Conservation (phyloP, 257 asterid genomes). For the Paraleonurus japonicus region DNA sequence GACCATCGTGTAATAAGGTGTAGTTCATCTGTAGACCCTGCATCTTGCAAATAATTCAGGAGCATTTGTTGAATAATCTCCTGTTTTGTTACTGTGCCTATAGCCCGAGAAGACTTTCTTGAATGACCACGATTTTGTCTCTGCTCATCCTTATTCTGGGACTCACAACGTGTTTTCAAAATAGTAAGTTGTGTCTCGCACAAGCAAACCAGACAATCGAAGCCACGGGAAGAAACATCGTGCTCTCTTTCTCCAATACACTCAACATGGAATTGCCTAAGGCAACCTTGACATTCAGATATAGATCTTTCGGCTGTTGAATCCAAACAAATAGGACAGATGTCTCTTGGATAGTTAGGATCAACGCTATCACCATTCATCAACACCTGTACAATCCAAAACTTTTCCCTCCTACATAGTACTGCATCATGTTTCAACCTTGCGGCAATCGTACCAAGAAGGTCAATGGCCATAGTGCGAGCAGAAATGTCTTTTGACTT, state of each 20-base stretch:
- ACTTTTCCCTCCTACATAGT: constrained; percentile 62
- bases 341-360: constrained; percentile 38
- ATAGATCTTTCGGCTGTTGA: constrained; percentile 49
- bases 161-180: constrained; percentile 58
- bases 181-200: constrained; percentile 74
- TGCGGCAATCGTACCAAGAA: constrained; percentile 97
- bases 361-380: constrained; percentile 43
- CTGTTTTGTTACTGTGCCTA: constrained; percentile 48
- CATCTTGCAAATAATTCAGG: constrained; percentile 81
- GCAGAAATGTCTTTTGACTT: constrained; percentile 89
- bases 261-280: constrained; percentile 74
- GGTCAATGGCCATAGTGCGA: constrained; percentile 97
- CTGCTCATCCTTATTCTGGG: constrained; percentile 53
- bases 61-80: constrained; percentile 96
- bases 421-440: constrained; percentile 92
- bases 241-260: constrained; percentile 75
- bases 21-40: constrained; percentile 64
- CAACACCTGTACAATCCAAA: constrained; percentile 79
- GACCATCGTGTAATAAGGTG: constrained; percentile 84
- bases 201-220: constrained; percentile 66
- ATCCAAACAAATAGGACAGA: constrained; percentile 80
- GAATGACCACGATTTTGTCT: constrained; percentile 38
- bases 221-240: constrained; percentile 52
- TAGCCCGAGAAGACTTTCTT: constrained; percentile 48
- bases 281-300: constrained; percentile 74